phyloP scores from a whole-genome alignment of 208 protist genomes.

The Borovskyia barvae region DNA sequence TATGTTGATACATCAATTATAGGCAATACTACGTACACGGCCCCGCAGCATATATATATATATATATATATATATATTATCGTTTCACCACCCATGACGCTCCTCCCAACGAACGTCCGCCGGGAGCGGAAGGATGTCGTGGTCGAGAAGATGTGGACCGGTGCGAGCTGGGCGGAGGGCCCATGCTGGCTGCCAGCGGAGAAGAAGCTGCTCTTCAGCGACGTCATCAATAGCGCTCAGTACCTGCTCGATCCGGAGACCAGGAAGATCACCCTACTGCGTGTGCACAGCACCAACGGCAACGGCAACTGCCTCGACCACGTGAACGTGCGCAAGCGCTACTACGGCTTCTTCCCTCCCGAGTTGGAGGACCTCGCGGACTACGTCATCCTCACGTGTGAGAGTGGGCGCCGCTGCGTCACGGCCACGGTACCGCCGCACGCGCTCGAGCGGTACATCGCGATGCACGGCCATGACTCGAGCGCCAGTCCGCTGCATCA shows the following conservation, averaged over 20 bases:
- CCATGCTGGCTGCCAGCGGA: constrained; percentile 29
- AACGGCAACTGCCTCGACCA: constrained; percentile 28
- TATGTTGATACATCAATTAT: too few species aligned
- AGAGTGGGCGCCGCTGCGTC: constrained; percentile 22
- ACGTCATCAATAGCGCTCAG: constrained; percentile 24
- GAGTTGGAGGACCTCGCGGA: constrained; percentile 21
- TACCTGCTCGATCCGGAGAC: constrained; percentile 27
- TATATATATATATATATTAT: background rate
- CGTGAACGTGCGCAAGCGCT: constrained; percentile 19
- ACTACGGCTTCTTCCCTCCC: constrained; percentile 27
- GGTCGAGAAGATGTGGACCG: constrained; percentile 25
- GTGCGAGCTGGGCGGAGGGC: constrained; percentile 18
- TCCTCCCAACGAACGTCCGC: constrained; percentile 9
- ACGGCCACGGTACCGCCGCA: constrained; percentile 22
- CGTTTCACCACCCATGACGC: constrained; percentile 5
- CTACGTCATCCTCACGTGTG: constrained; percentile 25
- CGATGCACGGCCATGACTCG: constrained; percentile 16
- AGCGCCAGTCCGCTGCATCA: constrained; percentile 3
- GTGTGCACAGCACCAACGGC: constrained; percentile 17
- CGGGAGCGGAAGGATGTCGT: constrained; percentile 22
- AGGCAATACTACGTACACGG: too few species aligned
- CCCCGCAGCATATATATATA: background rate
- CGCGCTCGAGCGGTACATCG: constrained; percentile 21
- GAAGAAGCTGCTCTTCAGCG: constrained; percentile 28
- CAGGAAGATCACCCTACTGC: constrained; percentile 7